Evolutionary conservation across 148 eudicot genomes (phyloP).

Genomic region (Chenopodium suecicum): DNA sequence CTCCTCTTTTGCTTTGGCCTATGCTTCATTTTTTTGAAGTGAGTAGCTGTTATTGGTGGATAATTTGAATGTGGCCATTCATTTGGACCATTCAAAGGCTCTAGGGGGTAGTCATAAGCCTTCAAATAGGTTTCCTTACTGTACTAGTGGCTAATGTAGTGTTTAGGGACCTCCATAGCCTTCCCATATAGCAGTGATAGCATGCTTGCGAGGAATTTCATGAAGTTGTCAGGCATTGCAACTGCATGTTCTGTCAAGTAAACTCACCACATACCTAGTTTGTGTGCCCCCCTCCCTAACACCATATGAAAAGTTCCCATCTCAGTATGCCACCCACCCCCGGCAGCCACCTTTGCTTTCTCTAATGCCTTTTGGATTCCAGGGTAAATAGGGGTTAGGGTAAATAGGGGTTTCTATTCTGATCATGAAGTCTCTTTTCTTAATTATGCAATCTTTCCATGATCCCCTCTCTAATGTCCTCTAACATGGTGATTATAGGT

Average conservation of each 20-base stretch:
- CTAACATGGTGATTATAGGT: no score
- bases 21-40: background rate
- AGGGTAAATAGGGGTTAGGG: no score
- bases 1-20: background rate
- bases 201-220: slow-evolving; percentile 1
- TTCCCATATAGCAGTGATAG: background rate
- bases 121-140: background rate
- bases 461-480: background rate
- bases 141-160: background rate
- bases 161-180: background rate
- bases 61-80: background rate
- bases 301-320: background rate
- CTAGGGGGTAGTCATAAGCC: background rate
- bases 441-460: background rate
- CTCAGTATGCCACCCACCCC: background rate
- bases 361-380: background rate
- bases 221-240: background rate
- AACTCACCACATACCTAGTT: background rate
- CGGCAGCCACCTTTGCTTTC: background rate
- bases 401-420: background rate
- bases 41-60: background rate
- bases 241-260: background rate
- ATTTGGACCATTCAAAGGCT: background rate
- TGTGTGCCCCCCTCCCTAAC: background rate
- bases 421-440: background rate